A percentile compares a stretch with the other conserved stretches of the same genome.
phyloP scores from a whole-genome alignment of 2,329 filamentous ascomycete genomes.

The Aureobasidium sp. region DNA sequence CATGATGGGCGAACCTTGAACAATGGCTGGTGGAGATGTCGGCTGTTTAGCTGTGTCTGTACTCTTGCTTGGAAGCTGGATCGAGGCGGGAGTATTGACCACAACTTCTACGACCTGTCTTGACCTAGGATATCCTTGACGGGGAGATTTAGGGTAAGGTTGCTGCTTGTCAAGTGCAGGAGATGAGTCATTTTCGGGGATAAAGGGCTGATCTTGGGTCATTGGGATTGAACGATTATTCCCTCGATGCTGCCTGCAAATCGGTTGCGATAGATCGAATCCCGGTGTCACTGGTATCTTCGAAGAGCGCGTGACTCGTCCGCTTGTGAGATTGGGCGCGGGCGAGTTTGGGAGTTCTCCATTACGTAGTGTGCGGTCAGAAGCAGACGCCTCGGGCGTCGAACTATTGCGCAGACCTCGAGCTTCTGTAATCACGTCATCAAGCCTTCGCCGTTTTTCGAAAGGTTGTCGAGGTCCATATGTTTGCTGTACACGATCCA shows the following conservation, averaged over 20 bases:
- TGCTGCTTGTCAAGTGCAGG: background rate
- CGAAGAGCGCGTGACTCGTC: background rate
- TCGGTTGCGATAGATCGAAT: background rate
- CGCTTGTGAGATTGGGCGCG: background rate
- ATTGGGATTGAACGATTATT: background rate
- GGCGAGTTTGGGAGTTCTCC: background rate
- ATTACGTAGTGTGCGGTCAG: background rate
- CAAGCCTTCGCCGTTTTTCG: background rate
- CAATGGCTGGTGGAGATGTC: background rate
- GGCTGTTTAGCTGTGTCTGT: background rate
- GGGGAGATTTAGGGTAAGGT: background rate
- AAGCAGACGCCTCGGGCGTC: no score
- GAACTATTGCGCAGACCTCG: background rate
- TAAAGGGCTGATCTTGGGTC: background rate
- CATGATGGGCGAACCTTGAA: background rate
- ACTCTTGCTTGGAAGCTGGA: background rate
- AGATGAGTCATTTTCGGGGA: background rate
- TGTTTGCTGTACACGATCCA: background rate
- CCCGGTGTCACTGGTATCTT: background rate
- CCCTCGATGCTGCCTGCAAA: background rate
- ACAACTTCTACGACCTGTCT: background rate
- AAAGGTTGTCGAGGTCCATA: background rate
- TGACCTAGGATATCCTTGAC: background rate
- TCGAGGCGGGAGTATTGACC: background rate
- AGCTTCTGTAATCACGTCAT: background rate